These are phyloP conservation scores for Globisporangium echinulatum DNA, from an alignment of 352 stramenopile genomes.

Conservation along the genomic window DNA sequence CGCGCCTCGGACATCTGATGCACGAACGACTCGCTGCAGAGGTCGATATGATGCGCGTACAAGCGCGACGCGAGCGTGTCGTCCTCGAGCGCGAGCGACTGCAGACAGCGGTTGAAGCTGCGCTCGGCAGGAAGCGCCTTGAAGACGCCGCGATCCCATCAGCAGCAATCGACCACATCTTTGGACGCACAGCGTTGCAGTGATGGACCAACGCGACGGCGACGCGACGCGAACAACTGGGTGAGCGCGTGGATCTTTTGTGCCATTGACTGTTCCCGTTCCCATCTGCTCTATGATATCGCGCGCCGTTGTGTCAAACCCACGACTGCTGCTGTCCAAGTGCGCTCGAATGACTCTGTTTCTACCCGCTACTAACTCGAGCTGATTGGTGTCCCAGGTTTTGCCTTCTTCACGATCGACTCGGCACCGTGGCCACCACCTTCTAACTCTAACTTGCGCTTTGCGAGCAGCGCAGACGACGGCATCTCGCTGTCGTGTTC, in stretches of 20 bases:
- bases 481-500: constrained; percentile 9
- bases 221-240: too few species aligned
- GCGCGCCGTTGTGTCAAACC: constrained; percentile 5
- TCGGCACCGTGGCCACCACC: constrained; percentile 42
- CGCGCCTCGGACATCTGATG: constrained; percentile 14
- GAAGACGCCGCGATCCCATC: constrained; percentile 21
- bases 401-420: constrained; percentile 66
- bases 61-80: constrained; percentile 21
- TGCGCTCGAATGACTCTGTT: background rate
- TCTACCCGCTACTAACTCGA: constrained; percentile 34
- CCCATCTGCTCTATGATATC: constrained; percentile 11
- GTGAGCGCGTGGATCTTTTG: constrained; percentile 3
- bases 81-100: constrained; percentile 24
- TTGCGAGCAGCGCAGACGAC: constrained; percentile 25
- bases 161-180: constrained; percentile 18
- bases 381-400: constrained; percentile 63
- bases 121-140: constrained; percentile 24
- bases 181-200: constrained; percentile 7
- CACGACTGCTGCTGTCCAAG: background rate
- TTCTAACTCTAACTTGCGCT: constrained; percentile 62
- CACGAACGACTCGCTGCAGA: constrained; percentile 12
- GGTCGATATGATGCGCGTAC: constrained; percentile 15
- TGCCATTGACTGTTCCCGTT: background rate
- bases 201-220: too few species aligned
- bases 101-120: constrained; percentile 21